phyloP scores from a whole-genome alignment of 2,329 filamentous ascomycete genomes.

The Dactylellina cionopaga region DNA sequence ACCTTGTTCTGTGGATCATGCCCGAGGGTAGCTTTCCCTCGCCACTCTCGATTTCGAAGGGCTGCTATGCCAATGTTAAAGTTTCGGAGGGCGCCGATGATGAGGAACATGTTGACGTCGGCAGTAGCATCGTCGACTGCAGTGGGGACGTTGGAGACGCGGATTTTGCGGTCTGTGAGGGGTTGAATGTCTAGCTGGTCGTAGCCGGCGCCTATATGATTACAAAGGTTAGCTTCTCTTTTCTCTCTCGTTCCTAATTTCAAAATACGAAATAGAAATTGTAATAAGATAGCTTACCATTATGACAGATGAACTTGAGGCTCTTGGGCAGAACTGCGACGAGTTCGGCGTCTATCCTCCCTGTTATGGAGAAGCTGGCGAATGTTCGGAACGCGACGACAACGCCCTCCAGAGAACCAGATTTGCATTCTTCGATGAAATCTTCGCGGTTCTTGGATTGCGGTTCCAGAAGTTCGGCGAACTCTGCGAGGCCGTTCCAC shows the following conservation, averaged over 20 bases:
- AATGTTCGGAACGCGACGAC: conserved; percentile 77
- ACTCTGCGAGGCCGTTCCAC: conserved; percentile 70
- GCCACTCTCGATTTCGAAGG: conserved; percentile 75
- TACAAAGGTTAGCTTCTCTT: not conserved
- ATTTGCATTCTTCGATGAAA: conserved; percentile 75
- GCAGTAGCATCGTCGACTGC: conserved; percentile 85
- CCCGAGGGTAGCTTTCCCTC: conserved; percentile 70
- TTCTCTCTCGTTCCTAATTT: not conserved
- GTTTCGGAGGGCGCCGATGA: conserved; percentile 80
- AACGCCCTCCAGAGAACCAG: conserved; percentile 73
- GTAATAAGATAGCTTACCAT: conserved; percentile 62
- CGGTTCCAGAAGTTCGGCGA: conserved; percentile 74
- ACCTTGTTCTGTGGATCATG: conserved; percentile 82
- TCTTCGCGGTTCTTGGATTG: conserved; percentile 70
- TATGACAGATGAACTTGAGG: conserved; percentile 70
- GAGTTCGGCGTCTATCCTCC: conserved; percentile 76
- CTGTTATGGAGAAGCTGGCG: conserved; percentile 71
- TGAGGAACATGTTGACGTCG: conserved; percentile 81
- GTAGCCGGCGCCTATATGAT: conserved; percentile 76
- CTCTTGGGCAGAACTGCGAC: conserved; percentile 68
- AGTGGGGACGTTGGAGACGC: conserved; percentile 82
- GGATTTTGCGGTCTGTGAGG: conserved; percentile 73
- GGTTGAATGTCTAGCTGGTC: conserved; percentile 80
- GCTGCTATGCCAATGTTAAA: conserved; percentile 74
- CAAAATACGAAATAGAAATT: not conserved